These are phyloP conservation scores for Omphalotus olearius DNA, from an alignment of 1,284 basidiomycete genomes.

Conservation along the genomic window DNA sequence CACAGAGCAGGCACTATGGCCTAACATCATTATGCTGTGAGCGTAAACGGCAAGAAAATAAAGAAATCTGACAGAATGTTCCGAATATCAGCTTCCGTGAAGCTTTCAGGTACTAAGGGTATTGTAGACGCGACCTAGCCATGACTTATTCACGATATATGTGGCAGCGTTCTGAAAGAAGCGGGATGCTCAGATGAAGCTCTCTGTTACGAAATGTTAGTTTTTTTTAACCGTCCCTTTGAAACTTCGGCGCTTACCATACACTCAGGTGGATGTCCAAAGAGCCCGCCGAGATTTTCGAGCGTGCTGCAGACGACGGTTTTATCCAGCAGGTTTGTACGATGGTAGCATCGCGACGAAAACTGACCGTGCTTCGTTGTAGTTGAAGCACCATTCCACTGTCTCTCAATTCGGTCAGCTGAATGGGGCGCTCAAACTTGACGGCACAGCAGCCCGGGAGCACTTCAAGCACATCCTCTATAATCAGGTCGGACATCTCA, in stretches of 20 bases:
- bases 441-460: constrained; percentile 41
- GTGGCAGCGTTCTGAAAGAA: constrained; percentile 56
- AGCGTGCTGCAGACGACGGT: constrained; percentile 62
- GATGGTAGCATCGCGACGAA: background rate
- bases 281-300: constrained; percentile 68
- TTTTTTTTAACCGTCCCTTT: background rate
- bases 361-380: background rate
- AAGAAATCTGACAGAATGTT: too few species aligned
- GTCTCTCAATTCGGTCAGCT: constrained; percentile 64
- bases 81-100: too few species aligned
- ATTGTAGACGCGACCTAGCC: too few species aligned
- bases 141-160: constrained; percentile 40
- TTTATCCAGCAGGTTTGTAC: constrained; percentile 48
- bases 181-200: constrained; percentile 67
- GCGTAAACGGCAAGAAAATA: constrained; percentile 28
- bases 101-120: too few species aligned
- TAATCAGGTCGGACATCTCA: background rate
- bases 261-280: constrained; percentile 64
- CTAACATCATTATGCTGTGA: constrained; percentile 63
- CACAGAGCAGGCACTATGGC: constrained; percentile 60
- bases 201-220: constrained; percentile 62
- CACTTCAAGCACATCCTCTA: constrained; percentile 40
- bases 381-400: constrained; percentile 59
- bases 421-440: constrained; percentile 51
- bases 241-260: constrained; percentile 1